Conservation (phyloP, 192 early-diverging fungal species). For the Gorgonomyces haynaldii region DNA sequence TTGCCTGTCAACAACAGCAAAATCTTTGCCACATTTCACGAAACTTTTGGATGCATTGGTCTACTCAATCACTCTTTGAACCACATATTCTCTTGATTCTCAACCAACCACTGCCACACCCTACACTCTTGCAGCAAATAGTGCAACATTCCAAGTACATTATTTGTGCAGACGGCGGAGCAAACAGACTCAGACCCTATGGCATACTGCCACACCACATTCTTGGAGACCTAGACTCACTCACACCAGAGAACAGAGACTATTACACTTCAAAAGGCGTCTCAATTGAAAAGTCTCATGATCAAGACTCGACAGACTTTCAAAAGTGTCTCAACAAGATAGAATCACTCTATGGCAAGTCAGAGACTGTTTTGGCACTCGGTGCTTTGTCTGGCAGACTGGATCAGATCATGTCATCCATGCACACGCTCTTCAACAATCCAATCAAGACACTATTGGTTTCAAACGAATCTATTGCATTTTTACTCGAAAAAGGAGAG, state of each 20-base stretch:
- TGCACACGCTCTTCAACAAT: constrained; percentile 58
- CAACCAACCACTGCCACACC: constrained; percentile 51
- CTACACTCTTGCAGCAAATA: constrained; percentile 6
- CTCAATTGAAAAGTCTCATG: constrained; percentile 23
- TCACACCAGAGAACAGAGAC: constrained; percentile 39
- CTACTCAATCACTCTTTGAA: too few relatives aligned
- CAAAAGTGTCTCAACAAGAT: constrained; percentile 68
- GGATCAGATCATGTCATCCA: constrained; percentile 74
- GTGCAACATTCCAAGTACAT: constrained; percentile 26
- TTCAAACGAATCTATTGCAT: constrained; percentile 62
- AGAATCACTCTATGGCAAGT: constrained; percentile 5
- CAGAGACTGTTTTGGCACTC: constrained; percentile 52
- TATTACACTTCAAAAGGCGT: constrained; percentile 59
- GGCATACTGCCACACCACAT: constrained; percentile 70
- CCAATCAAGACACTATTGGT: constrained; percentile 53
- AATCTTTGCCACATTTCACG: too few relatives aligned
- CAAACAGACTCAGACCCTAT: constrained; percentile 53
- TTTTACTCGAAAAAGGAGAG: constrained; percentile 34
- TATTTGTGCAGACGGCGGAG: constrained; percentile 83
- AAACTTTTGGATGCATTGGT: too few relatives aligned
- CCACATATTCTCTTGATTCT: constrained; percentile 68
- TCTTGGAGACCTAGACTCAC: constrained; percentile 79
- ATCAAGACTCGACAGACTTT: constrained; percentile 71
- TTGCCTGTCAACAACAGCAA: too few relatives aligned
- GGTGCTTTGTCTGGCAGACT: constrained; percentile 79